A percentile compares a stretch with the other conserved stretches of the same genome.
phyloP scores from a whole-genome alignment of 2,329 filamentous ascomycete genomes.

The Epicoccum sorghinum region DNA sequence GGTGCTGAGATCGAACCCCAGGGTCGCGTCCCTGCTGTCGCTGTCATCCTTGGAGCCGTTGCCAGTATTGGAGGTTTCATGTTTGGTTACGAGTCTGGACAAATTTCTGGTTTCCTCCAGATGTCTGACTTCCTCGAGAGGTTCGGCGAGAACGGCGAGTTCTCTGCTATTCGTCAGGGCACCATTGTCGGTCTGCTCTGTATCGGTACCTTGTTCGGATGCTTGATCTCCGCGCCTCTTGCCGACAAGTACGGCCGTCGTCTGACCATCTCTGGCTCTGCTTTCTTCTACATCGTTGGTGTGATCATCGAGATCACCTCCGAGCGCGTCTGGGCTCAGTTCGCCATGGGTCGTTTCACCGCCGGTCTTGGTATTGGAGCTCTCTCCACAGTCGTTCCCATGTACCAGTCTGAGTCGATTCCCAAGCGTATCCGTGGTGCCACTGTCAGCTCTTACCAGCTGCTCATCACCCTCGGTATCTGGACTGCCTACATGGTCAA shows the following conservation, averaged over 20 bases:
- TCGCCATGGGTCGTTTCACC: conserved; percentile 66
- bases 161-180: conserved; percentile 42
- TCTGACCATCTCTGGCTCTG: conserved; percentile 65
- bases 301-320: conserved; percentile 71
- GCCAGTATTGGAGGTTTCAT: conserved; percentile 47
- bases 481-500: conserved; percentile 61
- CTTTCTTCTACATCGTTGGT: conserved; percentile 68
- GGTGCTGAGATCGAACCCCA: conserved; percentile 21
- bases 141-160: conserved; percentile 42
- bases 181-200: conserved; percentile 45
- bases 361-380: conserved; percentile 70
- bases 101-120: conserved; percentile 41
- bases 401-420: conserved; percentile 72
- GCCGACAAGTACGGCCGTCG: conserved; percentile 67
- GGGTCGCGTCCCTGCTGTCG: conserved; percentile 35
- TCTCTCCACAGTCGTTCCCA: conserved; percentile 61
- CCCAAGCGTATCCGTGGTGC: conserved; percentile 69
- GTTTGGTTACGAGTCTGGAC: conserved; percentile 41
- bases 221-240: conserved; percentile 63
- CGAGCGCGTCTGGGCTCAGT: conserved; percentile 64
- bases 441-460: conserved; percentile 68
- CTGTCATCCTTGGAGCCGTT: conserved; percentile 37
- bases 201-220: conserved; percentile 76
- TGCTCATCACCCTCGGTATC: conserved; percentile 73
- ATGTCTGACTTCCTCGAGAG: conserved; percentile 43